Evolutionary conservation across 352 stramenopile genomes (phyloP), one percentile per base, ranked within the genome.

Genomic region (Peronosclerospora sorghi): DNA sequence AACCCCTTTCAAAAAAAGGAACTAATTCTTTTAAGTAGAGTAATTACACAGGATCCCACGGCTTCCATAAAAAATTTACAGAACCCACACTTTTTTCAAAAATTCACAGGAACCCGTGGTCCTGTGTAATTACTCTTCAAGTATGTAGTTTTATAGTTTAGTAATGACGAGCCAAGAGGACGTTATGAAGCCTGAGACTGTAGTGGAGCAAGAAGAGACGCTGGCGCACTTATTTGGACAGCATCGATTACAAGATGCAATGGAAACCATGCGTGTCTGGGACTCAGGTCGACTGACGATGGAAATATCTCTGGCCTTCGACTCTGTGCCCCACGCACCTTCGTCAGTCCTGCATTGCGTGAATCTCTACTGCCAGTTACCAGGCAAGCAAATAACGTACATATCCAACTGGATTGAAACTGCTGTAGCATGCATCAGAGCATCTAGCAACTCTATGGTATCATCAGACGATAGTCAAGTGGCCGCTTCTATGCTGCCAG

Each of bases 261-360:
- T 56, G 48, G 8, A 56, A 4, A 43, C 58, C 8, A 58, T 79
- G 45, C 55, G 62, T 35, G 20, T 27, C 15, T 71, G 64, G 59
- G 59, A 72, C 51, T 62, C 45, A 6, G 43, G 15, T 4, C 52
- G 68, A 24, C 14, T 59, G 24, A 45, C 54, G 36, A 32, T 35
- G 17, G 68, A 79, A 39, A 41, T 79, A 1, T 35, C 45, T 15
- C 36, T 58, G 20, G 65, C 59, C 40, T 74, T 75, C 40, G 39
- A 44, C 23, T 39, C 51, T 7, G 48, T 69, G 12, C 26, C 52
- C 0, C 39, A 45, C 0, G 62, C 68, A 7, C 59, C 68, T 3
- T 68, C 65, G 6, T 44, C 19, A 32, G 68, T 80, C 48, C 51
- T 80, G 23, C 52, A 57, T 20, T 73, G 65, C 27, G 14, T 76